Evolutionary conservation across 805 yeast genomes (phyloP).

Genomic region (Schwanniomyces yamadae): DNA sequence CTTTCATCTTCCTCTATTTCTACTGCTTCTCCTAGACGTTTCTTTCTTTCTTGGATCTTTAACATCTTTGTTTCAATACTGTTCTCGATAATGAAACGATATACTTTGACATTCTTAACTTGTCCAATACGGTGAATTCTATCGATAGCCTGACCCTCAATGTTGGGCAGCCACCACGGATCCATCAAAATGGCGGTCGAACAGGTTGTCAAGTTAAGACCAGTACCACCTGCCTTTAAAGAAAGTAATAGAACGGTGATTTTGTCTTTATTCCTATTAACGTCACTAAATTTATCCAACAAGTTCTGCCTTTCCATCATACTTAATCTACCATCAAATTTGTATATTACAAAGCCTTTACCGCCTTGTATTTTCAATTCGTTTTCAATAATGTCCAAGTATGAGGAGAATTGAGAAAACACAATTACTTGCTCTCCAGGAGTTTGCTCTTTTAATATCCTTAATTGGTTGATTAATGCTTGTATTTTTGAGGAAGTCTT

Average conservation of each 20-base stretch:
- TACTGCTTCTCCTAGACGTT: constrained; percentile 76
- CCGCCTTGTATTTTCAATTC: constrained; percentile 47
- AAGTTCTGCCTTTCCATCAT: constrained; percentile 64
- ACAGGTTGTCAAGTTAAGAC: constrained; percentile 82
- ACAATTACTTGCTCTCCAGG: constrained; percentile 78
- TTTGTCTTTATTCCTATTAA: constrained; percentile 25
- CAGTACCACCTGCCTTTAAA: constrained; percentile 93
- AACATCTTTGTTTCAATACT: constrained; percentile 89
- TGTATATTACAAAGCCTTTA: constrained; percentile 53
- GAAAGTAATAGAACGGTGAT: constrained; percentile 63
- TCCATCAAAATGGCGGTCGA: constrained; percentile 87
- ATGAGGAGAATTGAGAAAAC: constrained; percentile 87
- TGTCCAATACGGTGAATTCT: constrained; percentile 92
- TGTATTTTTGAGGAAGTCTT: constrained; percentile 70
- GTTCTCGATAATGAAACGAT: constrained; percentile 76
- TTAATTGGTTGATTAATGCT: constrained; percentile 62
- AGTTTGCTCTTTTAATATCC: constrained; percentile 50
- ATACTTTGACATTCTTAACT: constrained; percentile 63
- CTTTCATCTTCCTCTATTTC: constrained; percentile 75
- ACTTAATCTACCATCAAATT: constrained; percentile 81
- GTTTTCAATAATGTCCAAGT: constrained; percentile 67
- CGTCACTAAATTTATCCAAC: constrained; percentile 50
- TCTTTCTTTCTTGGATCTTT: constrained; percentile 79
- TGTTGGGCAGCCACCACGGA: constrained; percentile 96
- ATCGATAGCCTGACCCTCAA: constrained; percentile 89